phyloP scores from a whole-genome alignment of 2,329 filamentous ascomycete genomes.

The Phyllosticta capitalensis region DNA sequence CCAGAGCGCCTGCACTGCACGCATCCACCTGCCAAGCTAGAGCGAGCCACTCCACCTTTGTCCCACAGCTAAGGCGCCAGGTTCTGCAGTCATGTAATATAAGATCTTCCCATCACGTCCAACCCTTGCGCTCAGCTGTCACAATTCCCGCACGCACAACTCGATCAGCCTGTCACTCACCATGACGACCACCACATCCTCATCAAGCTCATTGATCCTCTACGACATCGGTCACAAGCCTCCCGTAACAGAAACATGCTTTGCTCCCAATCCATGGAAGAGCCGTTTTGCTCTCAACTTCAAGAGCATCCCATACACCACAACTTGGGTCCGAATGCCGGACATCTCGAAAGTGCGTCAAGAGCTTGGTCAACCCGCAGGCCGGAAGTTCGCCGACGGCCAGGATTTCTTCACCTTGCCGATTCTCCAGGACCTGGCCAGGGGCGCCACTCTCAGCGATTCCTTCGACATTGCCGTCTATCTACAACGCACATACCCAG shows the following conservation, averaged over 20 bases:
- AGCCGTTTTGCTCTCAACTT: conserved; percentile 41
- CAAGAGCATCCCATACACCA: conserved; percentile 40
- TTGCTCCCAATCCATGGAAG: conserved; percentile 44
- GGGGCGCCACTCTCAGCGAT: conserved; percentile 43
- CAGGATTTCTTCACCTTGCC: conserved; percentile 53
- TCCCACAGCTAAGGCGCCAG: too few relatives aligned
- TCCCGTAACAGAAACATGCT: conserved; percentile 29
- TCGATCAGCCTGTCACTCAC: neutral
- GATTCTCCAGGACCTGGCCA: conserved; percentile 41
- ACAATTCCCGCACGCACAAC: neutral
- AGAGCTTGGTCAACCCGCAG: conserved; percentile 37
- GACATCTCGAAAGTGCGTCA: conserved; percentile 43
- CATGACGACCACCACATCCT: conserved; percentile 16
- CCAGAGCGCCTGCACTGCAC: too few relatives aligned
- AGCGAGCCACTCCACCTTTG: too few relatives aligned
- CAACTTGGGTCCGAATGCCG: conserved; percentile 44
- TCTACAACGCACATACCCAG: conserved; percentile 44
- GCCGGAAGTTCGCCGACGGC: conserved; percentile 48
- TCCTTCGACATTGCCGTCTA: conserved; percentile 57
- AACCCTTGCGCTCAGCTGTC: neutral
- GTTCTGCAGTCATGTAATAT: too few relatives aligned
- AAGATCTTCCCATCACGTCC: too few relatives aligned
- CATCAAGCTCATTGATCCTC: conserved; percentile 27
- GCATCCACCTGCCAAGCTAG: too few relatives aligned
- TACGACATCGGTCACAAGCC: conserved; percentile 39